phyloP scores from a whole-genome alignment of 2,329 filamentous ascomycete species.

The Trichoderma breve region DNA sequence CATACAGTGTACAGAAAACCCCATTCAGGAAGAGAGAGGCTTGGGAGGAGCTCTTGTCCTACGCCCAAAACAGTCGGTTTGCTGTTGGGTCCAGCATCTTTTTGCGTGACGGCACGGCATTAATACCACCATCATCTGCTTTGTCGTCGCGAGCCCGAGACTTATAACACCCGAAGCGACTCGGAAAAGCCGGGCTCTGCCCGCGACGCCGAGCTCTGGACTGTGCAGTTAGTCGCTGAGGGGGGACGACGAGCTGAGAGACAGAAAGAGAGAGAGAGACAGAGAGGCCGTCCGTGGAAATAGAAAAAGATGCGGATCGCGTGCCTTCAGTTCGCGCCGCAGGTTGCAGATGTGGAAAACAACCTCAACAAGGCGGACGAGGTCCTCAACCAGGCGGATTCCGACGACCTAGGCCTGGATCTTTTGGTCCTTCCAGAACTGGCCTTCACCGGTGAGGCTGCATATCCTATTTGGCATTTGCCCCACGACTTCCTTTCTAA shows the following conservation, averaged over 20 bases:
- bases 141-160: neutral
- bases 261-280: neutral
- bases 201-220: neutral
- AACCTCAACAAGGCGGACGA: constrained; percentile 68
- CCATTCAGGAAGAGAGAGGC: constrained; percentile 7
- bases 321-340: constrained; percentile 69
- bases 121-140: neutral
- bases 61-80: neutral
- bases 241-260: neutral
- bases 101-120: neutral
- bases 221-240: neutral
- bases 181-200: constrained; percentile 5
- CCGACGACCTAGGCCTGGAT: constrained; percentile 63
- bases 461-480: neutral
- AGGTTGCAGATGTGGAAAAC: constrained; percentile 66
- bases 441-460: constrained; percentile 64
- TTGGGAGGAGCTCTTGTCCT: neutral
- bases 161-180: neutral
- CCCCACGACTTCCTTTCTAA: neutral
- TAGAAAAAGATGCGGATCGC: constrained; percentile 60
- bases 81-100: constrained; percentile 6
- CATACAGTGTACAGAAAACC: constrained; percentile 8
- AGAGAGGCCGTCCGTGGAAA: neutral
- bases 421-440: constrained; percentile 74
- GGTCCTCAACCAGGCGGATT: constrained; percentile 54